Base-by-base conservation (phyloP, 768 basidiomycete species). In the Suillus ampliporus region DNA sequence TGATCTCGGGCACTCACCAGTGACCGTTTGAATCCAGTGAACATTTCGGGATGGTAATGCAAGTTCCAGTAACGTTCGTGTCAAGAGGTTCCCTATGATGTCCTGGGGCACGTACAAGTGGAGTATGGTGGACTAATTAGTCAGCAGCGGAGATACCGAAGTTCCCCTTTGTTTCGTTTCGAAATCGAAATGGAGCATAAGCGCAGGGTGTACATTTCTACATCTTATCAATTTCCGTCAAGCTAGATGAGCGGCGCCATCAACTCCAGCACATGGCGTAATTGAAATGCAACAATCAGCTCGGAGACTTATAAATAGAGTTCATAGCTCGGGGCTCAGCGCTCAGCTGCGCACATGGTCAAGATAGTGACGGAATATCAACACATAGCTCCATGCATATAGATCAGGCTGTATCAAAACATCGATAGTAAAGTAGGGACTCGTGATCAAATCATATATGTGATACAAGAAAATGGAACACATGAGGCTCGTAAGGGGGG, bases 21-120 rank as follows among this genome's bases (percentile, higher is more conserved):
- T 13, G 74, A 70, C 38, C 71, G 74, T 58, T 74, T 77, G 63
- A 78, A 78, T 62, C 77, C 76, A 48, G 78, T 74, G 64, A 78
- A 78, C 77, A 78, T 79, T 46, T 23, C 9, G 19, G n/a, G 23
- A 38, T 44, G n/a, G 41, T 19, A 15, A 5, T 17, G 3, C 40
- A 17, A 26, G 23, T 26, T 51, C 17, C 11, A 6, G 50, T 51
- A 19, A 51, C 50, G 50, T 34, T 51, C 50, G 28, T 51, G 11
- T 34, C 10, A 51, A 28, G 50, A 34, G 34, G 50, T 3, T 19
- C 2, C 10, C 17, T 1, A 28, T 31, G 31, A 4, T 19, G 47
- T 26, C 15, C n/a, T n/a, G n/a, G n/a, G n/a, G n/a, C n/a, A n/a
- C n/a, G n/a, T n/a, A n/a, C n/a, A n/a, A 26, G 15, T 8, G 47